These are phyloP conservation scores for Ustilago crameri DNA, from an alignment of 1,284 basidiomycete genomes.

Conservation along the genomic window DNA sequence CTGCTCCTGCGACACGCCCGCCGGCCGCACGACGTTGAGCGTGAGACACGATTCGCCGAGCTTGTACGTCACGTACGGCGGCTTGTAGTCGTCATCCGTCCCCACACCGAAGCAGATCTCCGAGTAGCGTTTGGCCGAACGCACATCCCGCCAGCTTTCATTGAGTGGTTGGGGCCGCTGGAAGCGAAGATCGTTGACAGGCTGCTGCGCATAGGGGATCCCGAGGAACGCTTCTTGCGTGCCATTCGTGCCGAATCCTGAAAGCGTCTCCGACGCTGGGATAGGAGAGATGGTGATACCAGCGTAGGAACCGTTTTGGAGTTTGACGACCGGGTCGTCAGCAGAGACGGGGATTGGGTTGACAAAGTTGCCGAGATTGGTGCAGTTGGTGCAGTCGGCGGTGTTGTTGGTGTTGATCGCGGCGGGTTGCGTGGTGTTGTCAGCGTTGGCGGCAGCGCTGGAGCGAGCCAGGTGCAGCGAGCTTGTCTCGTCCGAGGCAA, in stretches of 20 bases:
- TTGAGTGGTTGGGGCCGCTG: constrained; percentile 9
- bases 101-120: constrained; percentile 30
- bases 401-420: constrained; percentile 34
- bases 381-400: constrained; percentile 34
- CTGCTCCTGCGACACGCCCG: not conserved
- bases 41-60: constrained; percentile 44
- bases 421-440: not conserved
- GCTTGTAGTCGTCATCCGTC: constrained; percentile 23
- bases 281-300: constrained; percentile 25
- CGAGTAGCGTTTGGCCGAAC: constrained; percentile 34
- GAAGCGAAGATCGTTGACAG: constrained; percentile 20
- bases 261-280: constrained; percentile 17
- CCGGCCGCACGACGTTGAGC: constrained; percentile 38
- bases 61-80: constrained; percentile 42
- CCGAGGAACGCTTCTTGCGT: constrained; percentile 36
- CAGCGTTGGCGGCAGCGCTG: not conserved
- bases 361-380: constrained; percentile 40
- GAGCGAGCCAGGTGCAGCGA: not conserved
- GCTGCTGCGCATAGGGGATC: constrained; percentile 41
- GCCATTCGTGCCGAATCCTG: constrained; percentile 25
- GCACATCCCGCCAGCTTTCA: constrained; percentile 13
- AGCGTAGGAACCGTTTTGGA: constrained; percentile 37
- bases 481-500: not conserved
- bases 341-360: constrained; percentile 22
- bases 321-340: constrained; percentile 22